Conservation (phyloP, 805 yeast species). For the Cyberlindnera nakhonratchasimensis region DNA sequence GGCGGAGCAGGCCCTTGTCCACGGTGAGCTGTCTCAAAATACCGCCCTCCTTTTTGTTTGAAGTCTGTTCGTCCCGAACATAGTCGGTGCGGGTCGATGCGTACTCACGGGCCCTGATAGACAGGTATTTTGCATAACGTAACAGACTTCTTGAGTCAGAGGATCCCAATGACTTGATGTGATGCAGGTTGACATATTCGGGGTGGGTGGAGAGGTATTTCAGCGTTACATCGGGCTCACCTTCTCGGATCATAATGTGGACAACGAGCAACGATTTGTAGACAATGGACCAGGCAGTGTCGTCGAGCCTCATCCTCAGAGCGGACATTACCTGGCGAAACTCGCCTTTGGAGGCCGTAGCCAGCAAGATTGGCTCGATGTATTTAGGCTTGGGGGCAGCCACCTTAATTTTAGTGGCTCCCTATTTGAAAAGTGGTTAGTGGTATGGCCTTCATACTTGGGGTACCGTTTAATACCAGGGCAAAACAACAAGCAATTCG, state of each 20-base stretch:
- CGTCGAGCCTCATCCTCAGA: constrained; percentile 59
- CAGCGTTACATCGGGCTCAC: constrained; percentile 73
- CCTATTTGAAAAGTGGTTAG: constrained; percentile 30
- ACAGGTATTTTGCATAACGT: constrained; percentile 70
- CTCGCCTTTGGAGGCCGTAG: constrained; percentile 39
- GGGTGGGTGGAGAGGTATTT: constrained; percentile 50
- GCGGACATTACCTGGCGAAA: constrained; percentile 68
- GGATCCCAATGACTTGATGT: constrained; percentile 30
- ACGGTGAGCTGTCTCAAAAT: constrained; percentile 56
- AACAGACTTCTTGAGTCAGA: constrained; percentile 54
- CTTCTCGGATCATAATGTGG: constrained; percentile 92
- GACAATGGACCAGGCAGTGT: constrained; percentile 87
- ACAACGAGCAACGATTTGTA: constrained; percentile 81
- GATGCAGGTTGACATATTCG: constrained; percentile 47
- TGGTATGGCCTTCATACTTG: background rate
- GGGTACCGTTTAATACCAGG: too few relatives aligned
- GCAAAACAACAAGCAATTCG: too few relatives aligned
- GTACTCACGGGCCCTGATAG: constrained; percentile 65
- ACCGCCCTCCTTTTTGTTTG: constrained; percentile 16
- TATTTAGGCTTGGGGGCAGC: constrained; percentile 99
- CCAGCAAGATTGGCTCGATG: constrained; percentile 81
- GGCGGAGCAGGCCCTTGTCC: constrained; percentile 78
- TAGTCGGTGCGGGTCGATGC: constrained; percentile 66
- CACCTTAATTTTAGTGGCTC: constrained; percentile 73
- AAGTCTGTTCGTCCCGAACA: constrained; percentile 65